These are phyloP conservation scores for Fusarium subtropicale DNA, from an alignment of 2,329 filamentous ascomycete species.

Conservation along the genomic window DNA sequence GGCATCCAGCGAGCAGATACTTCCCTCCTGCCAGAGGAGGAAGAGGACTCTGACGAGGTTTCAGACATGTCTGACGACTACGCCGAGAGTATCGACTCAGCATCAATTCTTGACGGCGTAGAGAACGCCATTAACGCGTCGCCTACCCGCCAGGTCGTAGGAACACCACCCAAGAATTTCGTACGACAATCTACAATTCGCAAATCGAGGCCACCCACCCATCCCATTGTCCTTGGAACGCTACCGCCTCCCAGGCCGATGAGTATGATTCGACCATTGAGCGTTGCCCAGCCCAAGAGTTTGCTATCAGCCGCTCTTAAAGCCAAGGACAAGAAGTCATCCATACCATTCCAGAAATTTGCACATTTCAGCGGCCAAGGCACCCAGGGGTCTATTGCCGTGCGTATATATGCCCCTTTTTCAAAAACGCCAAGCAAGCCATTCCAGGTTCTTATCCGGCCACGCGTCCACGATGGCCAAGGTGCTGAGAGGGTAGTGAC, in stretches of 20 bases:
- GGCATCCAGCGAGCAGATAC: conserved; percentile 60
- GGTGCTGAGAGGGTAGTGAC: conserved; percentile 71
- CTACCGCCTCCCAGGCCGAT: conserved; percentile 78
- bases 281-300: conserved; percentile 76
- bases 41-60: conserved; percentile 70
- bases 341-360: conserved; percentile 80
- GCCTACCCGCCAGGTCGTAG: conserved; percentile 68
- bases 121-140: conserved; percentile 68
- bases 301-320: conserved; percentile 78
- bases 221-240: conserved; percentile 70
- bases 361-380: conserved; percentile 81
- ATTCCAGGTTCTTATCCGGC: conserved; percentile 77
- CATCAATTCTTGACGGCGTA: conserved; percentile 75
- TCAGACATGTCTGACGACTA: conserved; percentile 75
- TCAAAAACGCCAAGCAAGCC: conserved; percentile 73
- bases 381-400: conserved; percentile 78
- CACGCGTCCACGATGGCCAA: conserved; percentile 75
- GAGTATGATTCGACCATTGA: conserved; percentile 72
- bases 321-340: conserved; percentile 75
- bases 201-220: conserved; percentile 67
- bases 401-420: conserved; percentile 82
- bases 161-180: conserved; percentile 72
- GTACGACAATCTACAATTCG: conserved; percentile 72
- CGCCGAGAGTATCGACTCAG: conserved; percentile 75
- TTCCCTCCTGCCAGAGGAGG: conserved; percentile 67